Evolutionary conservation across 2,329 filamentous ascomycete genomes (phyloP), one percentile per base, ranked within the genome.

Genomic region (Alternaria conjuncta): DNA sequence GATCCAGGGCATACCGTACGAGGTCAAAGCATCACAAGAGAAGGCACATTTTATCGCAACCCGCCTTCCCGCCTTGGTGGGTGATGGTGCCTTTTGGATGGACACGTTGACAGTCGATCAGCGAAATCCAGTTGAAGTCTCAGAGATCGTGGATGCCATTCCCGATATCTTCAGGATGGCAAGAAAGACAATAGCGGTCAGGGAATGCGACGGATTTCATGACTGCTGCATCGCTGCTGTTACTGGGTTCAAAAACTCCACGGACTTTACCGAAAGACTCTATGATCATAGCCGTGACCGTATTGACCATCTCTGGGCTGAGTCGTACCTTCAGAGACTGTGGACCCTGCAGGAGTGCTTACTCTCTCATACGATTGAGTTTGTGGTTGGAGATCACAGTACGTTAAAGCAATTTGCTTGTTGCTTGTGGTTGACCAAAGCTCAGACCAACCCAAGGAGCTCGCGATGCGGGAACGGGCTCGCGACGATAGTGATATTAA

Each of bases 211-310:
- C 2, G 43, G 43, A 21, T 21, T 45, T 0, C 2, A 45, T 11
- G 20, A 45, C 3, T 45, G 43, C 43, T 21, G n/a, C 20, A 45
- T 45, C 2, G 18, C 11, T 21, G 43, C 43, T 7, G 18, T 45
- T 18, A 20, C 10, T 21, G 43, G 18, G 1, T 45, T 45, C n/a
- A 0, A 45, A 13, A 9, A 6, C 12, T 13, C 3, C 5, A 0
- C 1, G 1, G 4, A 21, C 2, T 45, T 45, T 0, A 4, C 3
- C 10, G 2, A 2, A 12, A 45, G 5, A 6, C 6, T 13, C 1
- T 2, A 6, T 7, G 43, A 20, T 13, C 43, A 45, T 7, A 7
- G 20, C 6, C 2, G 1, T 4, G 6, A 2, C 0, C 43, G 2
- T 18, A 13, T 0, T 3, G 3, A 13, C 25, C 2, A 18, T 12